Evolutionary conservation across 1,284 basidiomycete species (phyloP), one percentile per base, ranked within the genome.

Genomic region (Schizophyllum amplum): DNA sequence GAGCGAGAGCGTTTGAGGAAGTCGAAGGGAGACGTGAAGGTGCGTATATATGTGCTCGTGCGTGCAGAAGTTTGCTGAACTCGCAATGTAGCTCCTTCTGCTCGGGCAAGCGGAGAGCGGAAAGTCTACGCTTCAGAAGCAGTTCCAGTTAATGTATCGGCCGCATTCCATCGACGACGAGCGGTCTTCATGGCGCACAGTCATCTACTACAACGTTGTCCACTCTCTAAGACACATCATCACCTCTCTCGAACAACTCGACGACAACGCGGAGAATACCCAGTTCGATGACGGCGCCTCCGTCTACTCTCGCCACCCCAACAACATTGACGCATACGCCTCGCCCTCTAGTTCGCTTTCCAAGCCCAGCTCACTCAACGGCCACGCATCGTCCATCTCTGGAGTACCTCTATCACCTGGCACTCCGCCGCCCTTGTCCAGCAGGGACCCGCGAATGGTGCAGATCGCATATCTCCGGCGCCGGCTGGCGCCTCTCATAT

Each of bases 61-160:
- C 69, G 70, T 67, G 73, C 67, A 66, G 64, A 72, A 59, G 54
- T 53, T n/a, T 46, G 33, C 55, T 46, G 11, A 54, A 26, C 49
- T 27, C 57, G 33, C 52, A 54, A 27, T 59, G 13, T 62, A 91
- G 87, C 73, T 91, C 48, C 73, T 91, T 20, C 78, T 91, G 54
- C 80, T 91, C 51, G 88, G 88, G 47, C 88, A 91, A 63, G 88
- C 89, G 51, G 88, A 91, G 73, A 89, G 86, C 24, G 89, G 88
- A 62, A 91, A 90, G 68, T 88, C 85, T 20, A 90, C 87, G 0
- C 76, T 91, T 26, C 87, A 89, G 68, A 90, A 91, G 67, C 88
- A 92, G 68, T 92, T 92, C 65, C 90, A 92, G 70, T 80, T 92
- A 60, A 86, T 92, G 79, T 90, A 91, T 71, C 86, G 81, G 61